Evolutionary conservation across 768 basidiomycete genomes (phyloP), one percentile per base, ranked within the genome.

Genomic region (Leucosporidium yakuticum): DNA sequence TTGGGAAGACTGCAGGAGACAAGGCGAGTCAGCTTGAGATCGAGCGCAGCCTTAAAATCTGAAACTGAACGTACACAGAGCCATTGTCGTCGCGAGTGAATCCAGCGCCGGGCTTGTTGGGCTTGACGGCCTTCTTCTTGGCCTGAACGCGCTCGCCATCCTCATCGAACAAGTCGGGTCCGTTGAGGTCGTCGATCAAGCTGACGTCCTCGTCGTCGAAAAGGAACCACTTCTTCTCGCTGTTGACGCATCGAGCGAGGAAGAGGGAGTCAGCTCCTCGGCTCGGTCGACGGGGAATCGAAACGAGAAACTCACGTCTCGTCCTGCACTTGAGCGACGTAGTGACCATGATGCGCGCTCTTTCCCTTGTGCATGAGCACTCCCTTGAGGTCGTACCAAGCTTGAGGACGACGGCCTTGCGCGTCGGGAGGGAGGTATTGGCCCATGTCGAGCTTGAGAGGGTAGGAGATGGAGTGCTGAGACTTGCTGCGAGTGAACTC

Each of bases 341-440:
- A 92, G 77, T 92, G 90, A 6, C 90, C 90, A 71, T 89, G 87
- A 80, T 96, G 89, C 39, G 94, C 95, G 77, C 90, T 93, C n/a
- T 84, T 74, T 7, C 95, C 95, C 76, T 90, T 91, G 80, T 98
- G 95, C 66, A 91, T 78, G 17, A 98, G 80, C 15, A 97, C 85
- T 4, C 90, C 94, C 61, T 87, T 84, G 59, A 98, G 79, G 61
- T 94, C 88, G 74, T 97, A 98, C n/a, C 84, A 72, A 1, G 74
- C 68, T 54, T 82, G 19, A 31, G 58, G 36, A 4, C n/a, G 34
- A 4, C 3, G 7, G n/a, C 51, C 51, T 5, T 36, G n/a, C 15
- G 39, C 63, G 21, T 51, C 49, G 15, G 14, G 39, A 19, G 68
- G 60, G 20, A 91, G 70, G 76, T 86, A 92, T 34, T 76, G 82